Evolutionary conservation across 768 basidiomycete genomes (phyloP), one percentile per base, ranked within the genome.

Genomic region (Russula ochroleuca): DNA sequence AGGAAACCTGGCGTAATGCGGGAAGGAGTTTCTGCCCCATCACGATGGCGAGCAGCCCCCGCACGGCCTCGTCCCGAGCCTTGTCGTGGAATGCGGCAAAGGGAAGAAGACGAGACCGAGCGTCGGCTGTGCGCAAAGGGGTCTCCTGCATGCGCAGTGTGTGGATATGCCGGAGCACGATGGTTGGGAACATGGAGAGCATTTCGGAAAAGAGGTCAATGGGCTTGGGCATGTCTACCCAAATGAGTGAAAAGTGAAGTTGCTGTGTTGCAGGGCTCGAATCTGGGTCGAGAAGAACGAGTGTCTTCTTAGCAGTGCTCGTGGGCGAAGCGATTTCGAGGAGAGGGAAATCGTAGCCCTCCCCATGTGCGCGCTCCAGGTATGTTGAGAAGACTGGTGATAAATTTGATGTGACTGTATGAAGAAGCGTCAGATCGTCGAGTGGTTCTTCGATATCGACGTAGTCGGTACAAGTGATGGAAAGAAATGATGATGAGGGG

Each of bases 61-160:
- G 51, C 25, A 49, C 63, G 37, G 52, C 63, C 63, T 64, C 63
- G 57, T 59, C 63, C 13, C 41, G 56, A 51, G 50, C 62, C 33
- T 58, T 52, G 50, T 52, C 41, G 19, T 52, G 56, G 9, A 37
- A 35, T 37, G 33, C n/a, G 40, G 49, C 55, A 41, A 43, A 43
- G 23, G 14, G 17, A 3, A 19, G 17, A 10, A 25, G 57, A 59
- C 63, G 51, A 59, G 63, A 59, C 57, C 45, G 57, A 28, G 15
- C 57, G 43, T 59, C 57, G 63, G 63, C 63, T 0, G 51, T 19
- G 43, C 57, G 43, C 43, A 19, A 35, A 25, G 17, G 11, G 19
- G 17, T 17, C 31, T 63, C 52, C 15, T 28, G 23, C 57, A 63
- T 58, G 41, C 50, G 33, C 2, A 58, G 35, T 9, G 33, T 63